Evolutionary conservation across 306 rosid genomes (phyloP).

Genomic region (Castanopsis chinensis): DNA sequence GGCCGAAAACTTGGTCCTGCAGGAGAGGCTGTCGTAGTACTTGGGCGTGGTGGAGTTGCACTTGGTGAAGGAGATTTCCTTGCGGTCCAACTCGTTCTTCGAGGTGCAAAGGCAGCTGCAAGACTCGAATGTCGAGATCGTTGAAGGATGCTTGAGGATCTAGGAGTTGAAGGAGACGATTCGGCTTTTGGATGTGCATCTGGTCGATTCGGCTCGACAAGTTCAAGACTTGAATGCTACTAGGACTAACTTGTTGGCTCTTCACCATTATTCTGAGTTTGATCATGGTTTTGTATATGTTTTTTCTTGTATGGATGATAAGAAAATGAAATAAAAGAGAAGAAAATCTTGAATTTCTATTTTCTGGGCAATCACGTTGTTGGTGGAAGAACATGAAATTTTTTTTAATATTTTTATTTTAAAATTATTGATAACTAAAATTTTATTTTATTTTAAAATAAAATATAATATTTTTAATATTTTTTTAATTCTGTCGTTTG

Average conservation of each 20-base stretch:
- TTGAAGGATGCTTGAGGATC: conserved; percentile 75
- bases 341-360: no score
- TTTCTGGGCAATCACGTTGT: no score
- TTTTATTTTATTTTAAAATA: no score
- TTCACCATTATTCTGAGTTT: no score
- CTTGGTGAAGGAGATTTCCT: conserved; percentile 91
- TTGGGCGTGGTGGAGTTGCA: conserved; percentile 94
- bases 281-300: no score
- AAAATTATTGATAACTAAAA: no score
- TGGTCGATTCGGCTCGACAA: conserved; percentile 80
- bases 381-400: no score
- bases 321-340: no score
- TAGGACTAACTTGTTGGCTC: conserved; percentile 72
- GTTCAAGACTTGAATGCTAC: conserved; percentile 78
- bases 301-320: no score
- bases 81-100: conserved; percentile 95
- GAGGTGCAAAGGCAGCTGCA: conserved; percentile 95
- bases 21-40: conserved; percentile 94
- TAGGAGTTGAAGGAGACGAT: conserved; percentile 80
- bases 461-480: no score
- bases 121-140: conserved; percentile 81
- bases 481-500: no score
- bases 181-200: conserved; percentile 76
- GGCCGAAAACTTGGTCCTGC: conserved; percentile 64
- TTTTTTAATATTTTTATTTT: no score